Base-by-base conservation (phyloP, 768 basidiomycete species). In the Suillus placidus region DNA sequence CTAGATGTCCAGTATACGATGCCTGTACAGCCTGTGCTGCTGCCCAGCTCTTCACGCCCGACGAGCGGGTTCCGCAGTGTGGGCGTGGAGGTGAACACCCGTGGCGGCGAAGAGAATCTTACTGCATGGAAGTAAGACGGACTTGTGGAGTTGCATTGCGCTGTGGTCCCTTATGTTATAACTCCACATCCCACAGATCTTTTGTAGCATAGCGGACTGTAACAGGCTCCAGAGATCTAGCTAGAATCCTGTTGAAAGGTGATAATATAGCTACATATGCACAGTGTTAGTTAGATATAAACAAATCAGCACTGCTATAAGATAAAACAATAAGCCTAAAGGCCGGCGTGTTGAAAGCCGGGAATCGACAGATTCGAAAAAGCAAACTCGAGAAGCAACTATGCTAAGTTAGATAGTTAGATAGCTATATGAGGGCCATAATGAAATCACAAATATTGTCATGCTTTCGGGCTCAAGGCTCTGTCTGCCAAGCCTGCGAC, bases 21-120 rank as follows among this genome's bases (percentile, higher is more conserved):
- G 80, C 92, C 92, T 38, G 76, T 90, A 58, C 92, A 93, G 73
- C 92, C 92, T 0, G 80, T 93, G 30, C 67, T 91, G 9, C 62
- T 91, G 32, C 87, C 81, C 10, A 67, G 64, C 23, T 71, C 72
- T 30, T 55, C 68, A 18, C 56, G 54, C 13, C 5, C 62, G 30
- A 35, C 43, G 12, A 43, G 42, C n/a, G 14, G 54, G 6, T 62
- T 35, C 34, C 61, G 37, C 38, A 42, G 64, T 35, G 67, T 62
- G 9, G 63, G 60, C 3, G 68, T 67, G 20, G 66, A 57, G 60
- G 63, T 61, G 61, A 66, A 52, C 52, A 66, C 71, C 47, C 66
- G 45, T 32, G 43, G 47, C 9, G 43, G 40, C 23, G 55, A 65
- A 66, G 58, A 60, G 40, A 60, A 60, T 42, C 58, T 43, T 26